Evolutionary conservation across 495 filamentous ascomycete genomes (phyloP).

Genomic region (Articulospora tetracladia): DNA sequence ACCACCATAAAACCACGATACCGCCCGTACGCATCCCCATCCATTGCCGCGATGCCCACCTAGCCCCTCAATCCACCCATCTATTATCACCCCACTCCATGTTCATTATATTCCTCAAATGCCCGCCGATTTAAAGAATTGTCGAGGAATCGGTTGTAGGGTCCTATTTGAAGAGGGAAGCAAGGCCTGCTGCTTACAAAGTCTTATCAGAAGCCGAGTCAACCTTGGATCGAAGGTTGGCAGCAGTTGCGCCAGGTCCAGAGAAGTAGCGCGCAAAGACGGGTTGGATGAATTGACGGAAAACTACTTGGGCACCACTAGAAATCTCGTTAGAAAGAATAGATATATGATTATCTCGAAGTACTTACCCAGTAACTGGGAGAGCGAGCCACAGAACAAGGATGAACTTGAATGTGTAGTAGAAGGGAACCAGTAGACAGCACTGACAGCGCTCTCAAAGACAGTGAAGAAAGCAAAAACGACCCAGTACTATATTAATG

Average conservation of each 20-base stretch:
- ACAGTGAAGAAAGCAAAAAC: conserved; percentile 76
- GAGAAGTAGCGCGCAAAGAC: conserved; percentile 88
- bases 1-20: conserved; percentile 2
- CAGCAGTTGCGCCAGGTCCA: conserved; percentile 66
- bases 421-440: conserved; percentile 99
- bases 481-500: conserved; percentile 81
- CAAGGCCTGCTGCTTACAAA: conserved; percentile 27
- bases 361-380: conserved; percentile 80
- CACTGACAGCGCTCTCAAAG: conserved; percentile 85
- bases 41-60: background rate
- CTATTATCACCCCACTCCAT: background rate
- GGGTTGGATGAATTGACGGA: conserved; percentile 92
- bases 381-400: conserved; percentile 96
- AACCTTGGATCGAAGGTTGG: conserved; percentile 87
- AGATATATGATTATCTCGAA: background rate
- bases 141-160: background rate
- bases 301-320: conserved; percentile 93
- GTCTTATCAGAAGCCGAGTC: conserved; percentile 49
- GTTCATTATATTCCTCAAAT: background rate
- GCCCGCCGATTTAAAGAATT: background rate
- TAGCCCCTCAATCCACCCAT: background rate
- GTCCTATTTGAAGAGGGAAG: background rate
- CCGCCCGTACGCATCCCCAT: background rate
- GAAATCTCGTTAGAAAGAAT: conserved; percentile 26
- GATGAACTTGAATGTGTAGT: conserved; percentile 99